Percentiles rank a stretch among this genome's conserved stretches.
Conservation (phyloP, 176 grass and related monocot genomes). For the Stipa capillata region DNA sequence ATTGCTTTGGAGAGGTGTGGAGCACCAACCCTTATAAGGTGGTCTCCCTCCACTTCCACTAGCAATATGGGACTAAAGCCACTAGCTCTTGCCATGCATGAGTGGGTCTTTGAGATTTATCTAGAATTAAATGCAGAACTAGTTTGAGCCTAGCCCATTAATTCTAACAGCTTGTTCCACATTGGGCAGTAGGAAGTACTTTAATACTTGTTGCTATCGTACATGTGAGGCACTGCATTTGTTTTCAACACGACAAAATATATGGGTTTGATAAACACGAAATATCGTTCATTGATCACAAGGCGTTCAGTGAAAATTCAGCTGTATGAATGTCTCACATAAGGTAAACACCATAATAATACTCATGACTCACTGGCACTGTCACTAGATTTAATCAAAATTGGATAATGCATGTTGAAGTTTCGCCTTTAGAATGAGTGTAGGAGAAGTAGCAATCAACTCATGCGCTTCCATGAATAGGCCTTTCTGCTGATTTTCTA, state of each 20-base stretch:
- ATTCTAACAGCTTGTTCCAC: too few relatives aligned
- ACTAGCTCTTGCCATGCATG: too few relatives aligned
- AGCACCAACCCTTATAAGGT: too few relatives aligned
- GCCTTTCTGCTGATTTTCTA: not conserved
- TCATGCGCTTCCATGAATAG: not conserved
- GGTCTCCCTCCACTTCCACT: too few relatives aligned
- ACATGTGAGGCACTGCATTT: not conserved
- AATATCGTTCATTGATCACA: not conserved
- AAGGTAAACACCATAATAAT: not conserved
- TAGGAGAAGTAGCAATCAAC: not conserved
- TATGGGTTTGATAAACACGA: not conserved
- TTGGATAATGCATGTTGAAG: not conserved
- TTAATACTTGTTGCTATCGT: too few relatives aligned
- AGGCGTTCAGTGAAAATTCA: not conserved
- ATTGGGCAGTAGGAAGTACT: not conserved
- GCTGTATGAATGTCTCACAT: not conserved
- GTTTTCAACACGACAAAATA: not conserved
- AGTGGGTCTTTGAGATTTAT: too few relatives aligned
- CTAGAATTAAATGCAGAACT: too few relatives aligned
- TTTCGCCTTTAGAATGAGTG: not conserved
- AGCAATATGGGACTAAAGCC: too few relatives aligned
- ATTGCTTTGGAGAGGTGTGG: too few relatives aligned
- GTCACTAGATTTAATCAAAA: not conserved
- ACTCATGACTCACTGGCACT: not conserved
- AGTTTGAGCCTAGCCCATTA: too few relatives aligned